Percentiles rank a stretch among this genome's conserved stretches.
phyloP scores from a whole-genome alignment of 495 filamentous ascomycete genomes.

The Penicillium simplicissimum region DNA sequence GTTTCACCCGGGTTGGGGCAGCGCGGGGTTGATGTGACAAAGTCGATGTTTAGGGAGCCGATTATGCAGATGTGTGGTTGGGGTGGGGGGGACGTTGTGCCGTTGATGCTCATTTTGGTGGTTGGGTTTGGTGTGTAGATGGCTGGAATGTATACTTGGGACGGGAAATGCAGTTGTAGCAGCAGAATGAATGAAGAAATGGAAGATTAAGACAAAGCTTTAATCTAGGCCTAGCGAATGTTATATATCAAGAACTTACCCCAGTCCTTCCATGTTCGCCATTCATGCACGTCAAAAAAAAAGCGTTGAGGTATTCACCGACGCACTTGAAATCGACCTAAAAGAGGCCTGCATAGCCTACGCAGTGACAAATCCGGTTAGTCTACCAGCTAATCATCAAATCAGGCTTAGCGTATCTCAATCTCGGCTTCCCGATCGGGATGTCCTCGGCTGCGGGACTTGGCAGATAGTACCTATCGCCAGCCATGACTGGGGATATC shows the following conservation, averaged over 20 bases:
- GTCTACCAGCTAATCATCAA: not conserved
- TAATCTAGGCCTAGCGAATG: not conserved
- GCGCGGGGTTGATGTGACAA: constrained; percentile 28
- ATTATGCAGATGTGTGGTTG: constrained; percentile 25
- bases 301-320: not conserved
- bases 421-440: not conserved
- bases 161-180: not conserved
- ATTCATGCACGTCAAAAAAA: not conserved
- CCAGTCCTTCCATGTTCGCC: not conserved
- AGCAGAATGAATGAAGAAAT: not conserved
- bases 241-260: not conserved
- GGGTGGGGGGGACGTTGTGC: not conserved
- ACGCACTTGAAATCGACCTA: not conserved
- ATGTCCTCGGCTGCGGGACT: not conserved
- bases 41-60: constrained; percentile 33
- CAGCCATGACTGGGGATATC: not conserved
- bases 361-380: constrained; percentile 1
- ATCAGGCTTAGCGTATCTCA: constrained; percentile 1
- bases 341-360: constrained; percentile 15
- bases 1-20: constrained; percentile 30
- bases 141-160: not conserved
- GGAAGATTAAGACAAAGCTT: not conserved
- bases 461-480: not conserved
- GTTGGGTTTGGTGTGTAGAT: not conserved
- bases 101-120: constrained; percentile 9